Evolutionary conservation across 768 basidiomycete species (phyloP), one percentile per base, ranked within the genome.

Genomic region (Suillus clintonianus): DNA sequence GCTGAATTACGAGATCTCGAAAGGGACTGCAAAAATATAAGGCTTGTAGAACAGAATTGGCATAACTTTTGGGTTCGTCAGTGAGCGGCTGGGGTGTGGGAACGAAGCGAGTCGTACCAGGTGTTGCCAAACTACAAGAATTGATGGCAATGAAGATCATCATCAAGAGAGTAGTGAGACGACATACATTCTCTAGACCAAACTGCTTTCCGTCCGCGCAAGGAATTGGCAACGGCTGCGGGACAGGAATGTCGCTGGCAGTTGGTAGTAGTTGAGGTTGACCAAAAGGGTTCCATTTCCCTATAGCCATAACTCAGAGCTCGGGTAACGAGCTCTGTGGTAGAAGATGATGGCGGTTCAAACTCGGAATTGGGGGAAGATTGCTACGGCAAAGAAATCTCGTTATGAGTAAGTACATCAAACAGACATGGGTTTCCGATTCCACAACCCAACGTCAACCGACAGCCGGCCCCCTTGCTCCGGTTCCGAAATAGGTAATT

Each of bases 11-110:
- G 62, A 97, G 91, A 57, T 96, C 91, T 58, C 96, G 86, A 74
- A 99, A 98, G 2, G 97, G 96, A 27, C 86, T 79, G 74, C 95
- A 98, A 76, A 96, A 97, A 80, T 98, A 99, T 61, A 99, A 86
- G 0, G 97, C 90, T 76, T 99, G 97, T 17, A 99, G 84, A 27
- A 99, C 95, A n/a, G 97, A 97, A 78, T 99, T 99, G 80, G 92
- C 95, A 77, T 99, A 99, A 79, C 95, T 95, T 55, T 24, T 74
- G 19, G 58, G 37, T 57, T 57, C 34, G 69, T 75, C 59, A 73
- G 71, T 64, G 50, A 42, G 11, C 50, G 27, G n/a, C 55, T 57
- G n/a, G 43, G 42, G 14, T 60, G 67, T 41, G 61, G 50, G 59
- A 63, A 37, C 22, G 42, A 42, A 50, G 32, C 54, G 59, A 55